Base-by-base conservation (phyloP, 495 filamentous ascomycete species). In the Aspergillus ellipticus region DNA sequence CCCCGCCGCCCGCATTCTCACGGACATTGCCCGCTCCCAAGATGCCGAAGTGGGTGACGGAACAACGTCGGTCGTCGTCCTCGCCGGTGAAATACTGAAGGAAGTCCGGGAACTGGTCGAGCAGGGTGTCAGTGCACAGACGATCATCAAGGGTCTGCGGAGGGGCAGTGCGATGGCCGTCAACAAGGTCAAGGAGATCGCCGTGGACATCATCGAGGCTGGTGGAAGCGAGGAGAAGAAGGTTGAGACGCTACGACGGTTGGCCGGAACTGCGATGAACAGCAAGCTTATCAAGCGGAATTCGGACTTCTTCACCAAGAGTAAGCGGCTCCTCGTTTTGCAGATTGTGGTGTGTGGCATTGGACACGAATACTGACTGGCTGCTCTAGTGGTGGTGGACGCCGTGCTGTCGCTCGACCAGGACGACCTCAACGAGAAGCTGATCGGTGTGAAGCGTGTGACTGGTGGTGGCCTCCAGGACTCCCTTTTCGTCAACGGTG, bases 281-380 rank as follows among this genome's bases (percentile, higher is more conserved):
- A 96, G 90, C 79, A 98, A 98, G 78, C 81, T 98, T 57, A 97
- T 98, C 74, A 95, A 98, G 80, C 85, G 92, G 64, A 97, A 98
- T 73, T 87, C 93, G 51, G 85, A 84, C 3, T 98, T 98, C 74
- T 98, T 98, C 72, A 97, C 94, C 31, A 92, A 96, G 79, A 98
- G 92, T 96, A 77, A 62, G 87, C 10, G 35, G 35, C 35, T 39
- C n/a, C 7, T 35, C 10, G 7, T 28, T n/a, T 13, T 51, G 53
- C 28, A 13, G 53, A 31, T 51, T 11, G 9, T 24, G 13, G 28
- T 42, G 42, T 55, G 48, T 56, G 48, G 52, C 33, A 16, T 48
- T 22, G 22, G 49, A 28, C 31, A 26, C 29, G 21, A 10, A 61
- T 57, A 45, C 53, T 64, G 50, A 68, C 41, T n/a, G 21, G 11